Evolutionary conservation across 257 asterid species (phyloP).

Genomic region (Gynochthodes officinalis): DNA sequence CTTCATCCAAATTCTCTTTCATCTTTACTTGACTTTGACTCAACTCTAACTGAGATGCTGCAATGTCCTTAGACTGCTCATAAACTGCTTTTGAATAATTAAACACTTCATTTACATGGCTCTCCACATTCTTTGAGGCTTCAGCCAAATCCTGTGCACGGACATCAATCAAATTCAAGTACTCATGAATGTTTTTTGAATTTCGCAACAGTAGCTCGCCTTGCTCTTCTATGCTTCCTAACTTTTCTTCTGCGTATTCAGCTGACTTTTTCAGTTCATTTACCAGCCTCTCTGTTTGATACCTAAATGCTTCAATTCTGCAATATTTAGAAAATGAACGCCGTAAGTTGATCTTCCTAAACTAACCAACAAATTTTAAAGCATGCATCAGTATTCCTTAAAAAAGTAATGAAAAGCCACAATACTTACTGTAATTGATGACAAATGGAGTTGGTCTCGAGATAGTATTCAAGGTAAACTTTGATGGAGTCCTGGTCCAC

Average conservation of each 20-base stretch:
- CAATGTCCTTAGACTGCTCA: constrained; percentile 62
- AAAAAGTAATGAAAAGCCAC: neutral
- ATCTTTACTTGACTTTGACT: constrained; percentile 53
- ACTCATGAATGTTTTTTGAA: constrained; percentile 48
- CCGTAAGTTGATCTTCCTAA: neutral
- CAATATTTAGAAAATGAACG: too few species aligned
- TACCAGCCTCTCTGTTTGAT: constrained; percentile 71
- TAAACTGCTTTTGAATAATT: constrained; percentile 48
- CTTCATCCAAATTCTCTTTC: constrained; percentile 62
- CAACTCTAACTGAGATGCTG: constrained; percentile 60
- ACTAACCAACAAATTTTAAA: neutral
- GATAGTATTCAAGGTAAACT: constrained; percentile 57
- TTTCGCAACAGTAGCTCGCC: constrained; percentile 49
- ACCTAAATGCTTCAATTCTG: constrained; percentile 70
- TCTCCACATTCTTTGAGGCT: constrained; percentile 52
- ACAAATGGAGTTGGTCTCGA: constrained; percentile 71
- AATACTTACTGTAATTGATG: constrained; percentile 74
- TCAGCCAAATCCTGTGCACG: constrained; percentile 49
- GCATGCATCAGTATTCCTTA: neutral
- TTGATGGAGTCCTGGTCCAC: constrained; percentile 46
- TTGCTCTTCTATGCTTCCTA: constrained; percentile 46
- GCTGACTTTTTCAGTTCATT: constrained; percentile 62
- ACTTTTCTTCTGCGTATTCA: constrained; percentile 58
- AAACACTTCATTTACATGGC: constrained; percentile 45
- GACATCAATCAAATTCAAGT: constrained; percentile 46